Percentiles rank a stretch among this genome's conserved stretches.
Evolutionary conservation across 192 early-diverging fungal genomes (phyloP).

Genomic region (Dimargaris verticillata): DNA sequence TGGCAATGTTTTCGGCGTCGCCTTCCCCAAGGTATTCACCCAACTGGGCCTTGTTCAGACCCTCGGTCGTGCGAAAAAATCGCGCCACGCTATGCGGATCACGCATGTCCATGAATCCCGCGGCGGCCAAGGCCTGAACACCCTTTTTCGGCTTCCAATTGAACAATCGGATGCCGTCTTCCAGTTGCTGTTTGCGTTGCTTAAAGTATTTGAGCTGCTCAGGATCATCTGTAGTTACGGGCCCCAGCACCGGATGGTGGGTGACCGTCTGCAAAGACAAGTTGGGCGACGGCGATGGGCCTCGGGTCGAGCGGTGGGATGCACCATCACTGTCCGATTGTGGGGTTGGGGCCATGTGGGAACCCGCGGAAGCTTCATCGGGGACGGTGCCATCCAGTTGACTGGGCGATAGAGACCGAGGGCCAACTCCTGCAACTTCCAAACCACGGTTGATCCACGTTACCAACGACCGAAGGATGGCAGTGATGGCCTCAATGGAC

Average conservation of each 20-base stretch:
- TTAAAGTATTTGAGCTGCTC: constrained; percentile 67
- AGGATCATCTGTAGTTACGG: constrained; percentile 55
- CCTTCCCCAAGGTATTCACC: constrained; percentile 91
- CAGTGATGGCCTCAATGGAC: constrained; percentile 40
- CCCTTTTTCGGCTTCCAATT: constrained; percentile 85
- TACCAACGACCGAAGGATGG: constrained; percentile 47
- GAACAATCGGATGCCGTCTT: constrained; percentile 63
- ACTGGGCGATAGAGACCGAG: not conserved
- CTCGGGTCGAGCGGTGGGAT: constrained; percentile 13
- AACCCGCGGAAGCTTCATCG: not conserved
- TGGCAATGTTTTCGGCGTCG: constrained; percentile 76
- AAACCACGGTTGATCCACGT: constrained; percentile 24
- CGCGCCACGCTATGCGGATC: constrained; percentile 58
- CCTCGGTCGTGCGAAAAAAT: constrained; percentile 60
- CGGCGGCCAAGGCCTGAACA: constrained; percentile 50
- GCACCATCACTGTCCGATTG: constrained; percentile 13
- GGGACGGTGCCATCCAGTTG: not conserved
- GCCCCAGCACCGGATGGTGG: not conserved
- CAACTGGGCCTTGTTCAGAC: constrained; percentile 71
- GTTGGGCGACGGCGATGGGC: constrained; percentile 18
- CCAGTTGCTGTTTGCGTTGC: constrained; percentile 67
- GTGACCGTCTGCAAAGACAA: constrained; percentile 7
- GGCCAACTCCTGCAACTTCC: not conserved
- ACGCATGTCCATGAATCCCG: constrained; percentile 41
- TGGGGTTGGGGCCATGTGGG: not conserved